Base-by-base conservation (phyloP, 2,329 filamentous ascomycete genomes). In the Aureobasidium sp. region DNA sequence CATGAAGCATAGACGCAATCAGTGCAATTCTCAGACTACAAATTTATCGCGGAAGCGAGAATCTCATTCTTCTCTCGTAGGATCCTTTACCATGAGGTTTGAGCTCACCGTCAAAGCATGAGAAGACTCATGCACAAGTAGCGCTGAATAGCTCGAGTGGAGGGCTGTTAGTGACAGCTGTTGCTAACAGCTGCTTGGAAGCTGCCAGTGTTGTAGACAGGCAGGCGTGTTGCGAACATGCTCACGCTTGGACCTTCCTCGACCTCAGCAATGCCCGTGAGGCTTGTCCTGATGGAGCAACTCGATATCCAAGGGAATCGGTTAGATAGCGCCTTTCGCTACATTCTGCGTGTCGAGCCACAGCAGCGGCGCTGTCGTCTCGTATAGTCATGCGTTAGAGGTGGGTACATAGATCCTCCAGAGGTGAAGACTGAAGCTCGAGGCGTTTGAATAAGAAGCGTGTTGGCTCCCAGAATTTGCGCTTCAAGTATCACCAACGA, bases 211-310 rank as follows among this genome's bases (percentile, higher is more conserved):
- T 20, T 24, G 12, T 10, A 29, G 15, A 51, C n/a, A 13, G 0
- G 12, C 9, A 26, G 2, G 1, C 5, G 9, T 32, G 48, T 52
- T 39, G 27, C n/a, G 20, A 55, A 41, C 37, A 15, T 2, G 1
- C 15, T 4, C 37, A 44, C 52, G 53, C 53, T 32, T 57, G 53
- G 53, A 57, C 53, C 53, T 57, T 32, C 53, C 53, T 51, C 27
- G 6, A 27, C 13, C 27, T 17, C 1, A 1, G 2, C 39, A 10
- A 57, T 2, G 27, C 5, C 27, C n/a, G 27, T 9, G n/a, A 57
- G 39, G 29, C 53, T 57, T 57, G 17, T 46, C 53, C n/a, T 26
- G 27, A 57, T 34, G 13, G n/a, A 44, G 53, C 53, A 46, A 36
- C 53, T 57, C 17, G n/a, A 26, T 36, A 17, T 34, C 12, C n/a